phyloP scores from a whole-genome alignment of 1,139 yeast genomes.

The Protomyces inundatus region DNA sequence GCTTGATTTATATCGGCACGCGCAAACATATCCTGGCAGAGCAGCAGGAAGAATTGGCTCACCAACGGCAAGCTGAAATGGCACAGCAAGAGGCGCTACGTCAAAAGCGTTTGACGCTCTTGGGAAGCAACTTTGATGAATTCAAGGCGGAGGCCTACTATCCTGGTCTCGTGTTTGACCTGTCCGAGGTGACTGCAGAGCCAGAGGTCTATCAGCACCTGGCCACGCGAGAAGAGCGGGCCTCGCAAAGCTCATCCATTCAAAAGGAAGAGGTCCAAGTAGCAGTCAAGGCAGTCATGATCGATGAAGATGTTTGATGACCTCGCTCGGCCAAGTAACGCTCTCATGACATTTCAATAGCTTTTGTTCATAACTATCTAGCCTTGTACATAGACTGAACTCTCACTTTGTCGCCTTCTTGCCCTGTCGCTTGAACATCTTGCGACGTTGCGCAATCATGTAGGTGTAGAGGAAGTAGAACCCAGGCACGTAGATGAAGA shows the following conservation, averaged over 20 bases:
- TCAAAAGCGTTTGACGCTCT: neutral
- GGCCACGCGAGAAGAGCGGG: neutral
- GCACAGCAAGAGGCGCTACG: neutral
- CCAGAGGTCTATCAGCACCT: no score
- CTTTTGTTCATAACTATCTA: neutral
- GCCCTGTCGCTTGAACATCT: conserved; percentile 26
- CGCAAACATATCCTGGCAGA: neutral
- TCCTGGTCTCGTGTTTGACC: neutral
- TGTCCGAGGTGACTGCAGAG: neutral
- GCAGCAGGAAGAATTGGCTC: neutral
- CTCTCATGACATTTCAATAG: no score
- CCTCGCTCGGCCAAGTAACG: neutral
- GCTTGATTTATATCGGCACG: neutral
- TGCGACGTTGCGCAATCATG: conserved; percentile 64
- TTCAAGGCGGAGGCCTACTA: neutral
- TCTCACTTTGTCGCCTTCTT: conserved; percentile 10
- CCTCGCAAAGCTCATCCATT: neutral
- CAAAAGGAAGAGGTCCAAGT: neutral
- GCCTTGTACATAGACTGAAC: neutral
- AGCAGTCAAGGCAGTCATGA: neutral
- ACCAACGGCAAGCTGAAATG: neutral
- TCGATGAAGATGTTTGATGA: neutral
- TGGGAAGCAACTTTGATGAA: neutral
- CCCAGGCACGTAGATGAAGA: conserved; percentile 51
- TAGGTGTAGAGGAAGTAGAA: conserved; percentile 77